phyloP scores from a whole-genome alignment of 805 yeast species.

The Cyberlindnera meyerae region DNA sequence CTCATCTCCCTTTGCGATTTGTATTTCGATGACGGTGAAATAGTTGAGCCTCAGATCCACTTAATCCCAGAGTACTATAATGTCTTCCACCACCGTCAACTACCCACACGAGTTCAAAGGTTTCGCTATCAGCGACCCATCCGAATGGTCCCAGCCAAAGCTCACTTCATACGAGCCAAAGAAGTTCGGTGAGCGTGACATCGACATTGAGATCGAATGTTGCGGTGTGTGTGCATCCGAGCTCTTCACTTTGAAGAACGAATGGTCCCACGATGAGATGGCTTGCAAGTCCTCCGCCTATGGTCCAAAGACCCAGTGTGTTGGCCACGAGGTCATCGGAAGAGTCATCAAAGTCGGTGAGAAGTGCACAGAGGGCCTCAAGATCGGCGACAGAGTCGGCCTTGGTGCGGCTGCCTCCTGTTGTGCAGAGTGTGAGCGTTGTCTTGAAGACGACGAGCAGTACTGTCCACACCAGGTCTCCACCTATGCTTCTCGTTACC shows the following conservation, averaged over 20 bases:
- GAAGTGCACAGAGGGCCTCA: slow-evolving; percentile 40
- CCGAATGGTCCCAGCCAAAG: slow-evolving; percentile 54
- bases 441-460: slow-evolving; percentile 48
- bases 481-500: slow-evolving; percentile 48
- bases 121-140: slow-evolving; percentile 45
- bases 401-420: slow-evolving; percentile 66
- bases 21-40: too few relatives aligned
- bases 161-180: slow-evolving; percentile 47
- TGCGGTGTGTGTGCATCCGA: slow-evolving; percentile 72
- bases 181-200: slow-evolving; percentile 38
- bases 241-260: slow-evolving; percentile 45
- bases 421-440: slow-evolving; percentile 59
- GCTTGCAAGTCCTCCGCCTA: slow-evolving; percentile 21
- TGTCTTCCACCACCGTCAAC: slow-evolving; percentile 23
- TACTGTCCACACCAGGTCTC: slow-evolving; percentile 46
- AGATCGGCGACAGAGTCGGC: slow-evolving; percentile 75
- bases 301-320: slow-evolving; percentile 40
- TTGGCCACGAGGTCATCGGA: slow-evolving; percentile 71
- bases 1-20: too few relatives aligned
- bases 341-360: slow-evolving; percentile 54
- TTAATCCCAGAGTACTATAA: background rate
- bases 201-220: slow-evolving; percentile 53
- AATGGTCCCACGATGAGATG: slow-evolving; percentile 37
- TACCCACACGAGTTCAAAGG: slow-evolving; percentile 61
- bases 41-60: too few relatives aligned